Evolutionary conservation across 108 stramenopile species (phyloP).

Genomic region (Aurantiochytrium sp.): DNA sequence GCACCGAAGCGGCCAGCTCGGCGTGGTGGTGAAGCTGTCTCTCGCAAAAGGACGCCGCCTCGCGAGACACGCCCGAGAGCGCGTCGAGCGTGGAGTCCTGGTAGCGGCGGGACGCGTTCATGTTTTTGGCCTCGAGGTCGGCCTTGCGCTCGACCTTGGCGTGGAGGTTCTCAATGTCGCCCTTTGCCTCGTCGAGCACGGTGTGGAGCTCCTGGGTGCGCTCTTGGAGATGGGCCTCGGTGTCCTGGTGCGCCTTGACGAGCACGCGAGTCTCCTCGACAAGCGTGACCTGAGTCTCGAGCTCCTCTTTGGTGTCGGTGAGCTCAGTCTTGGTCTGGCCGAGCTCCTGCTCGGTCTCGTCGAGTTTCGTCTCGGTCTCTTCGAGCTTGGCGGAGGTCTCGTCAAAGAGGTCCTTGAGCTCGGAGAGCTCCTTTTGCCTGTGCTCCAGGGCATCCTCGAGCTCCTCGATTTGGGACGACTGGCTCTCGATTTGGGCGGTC

Average conservation of each 20-base stretch:
- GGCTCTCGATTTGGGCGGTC: slow-evolving; percentile 12
- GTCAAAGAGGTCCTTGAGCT: slow-evolving; percentile 41
- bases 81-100: background rate
- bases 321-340: slow-evolving; percentile 43
- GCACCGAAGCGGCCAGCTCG: background rate
- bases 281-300: background rate
- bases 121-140: background rate
- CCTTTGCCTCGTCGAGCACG: background rate
- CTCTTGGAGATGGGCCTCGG: background rate
- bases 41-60: background rate
- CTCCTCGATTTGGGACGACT: background rate
- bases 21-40: background rate
- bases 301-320: background rate
- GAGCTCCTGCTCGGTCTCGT: background rate
- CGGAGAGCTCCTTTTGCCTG: slow-evolving; percentile 36
- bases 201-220: background rate
- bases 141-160: slow-evolving; percentile 32
- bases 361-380: slow-evolving; percentile 21
- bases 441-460: background rate
- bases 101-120: background rate
- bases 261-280: slow-evolving; percentile 29
- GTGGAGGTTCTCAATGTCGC: background rate
- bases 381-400: slow-evolving; percentile 38
- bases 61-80: background rate
- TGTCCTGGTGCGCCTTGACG: slow-evolving; percentile 18